Conservation (phyloP, 768 basidiomycete species). For the Leccinellum rugosiceps region DNA sequence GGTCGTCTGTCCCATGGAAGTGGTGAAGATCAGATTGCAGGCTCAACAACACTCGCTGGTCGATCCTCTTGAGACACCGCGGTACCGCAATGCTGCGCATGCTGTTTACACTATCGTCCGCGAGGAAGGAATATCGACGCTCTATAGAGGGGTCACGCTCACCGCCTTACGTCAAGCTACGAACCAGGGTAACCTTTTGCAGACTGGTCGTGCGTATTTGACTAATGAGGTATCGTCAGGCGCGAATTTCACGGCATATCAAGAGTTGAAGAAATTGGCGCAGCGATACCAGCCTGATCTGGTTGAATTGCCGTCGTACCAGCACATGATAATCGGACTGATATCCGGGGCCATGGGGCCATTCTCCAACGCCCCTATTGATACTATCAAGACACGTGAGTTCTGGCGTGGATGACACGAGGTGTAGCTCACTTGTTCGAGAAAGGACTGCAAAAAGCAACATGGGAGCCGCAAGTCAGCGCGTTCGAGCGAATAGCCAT, state of each 20-base stretch:
- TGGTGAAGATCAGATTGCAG: constrained; percentile 97
- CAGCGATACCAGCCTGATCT: constrained; percentile 76
- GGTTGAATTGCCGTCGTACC: constrained; percentile 83
- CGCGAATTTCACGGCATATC: constrained; percentile 97
- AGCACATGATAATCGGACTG: constrained; percentile 92
- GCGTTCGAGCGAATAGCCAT: constrained; percentile 75
- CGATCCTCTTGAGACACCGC: constrained; percentile 89
- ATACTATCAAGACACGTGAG: constrained; percentile 92
- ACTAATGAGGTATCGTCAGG: constrained; percentile 42
- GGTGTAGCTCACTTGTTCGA: neutral
- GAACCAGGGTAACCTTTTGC: constrained; percentile 71
- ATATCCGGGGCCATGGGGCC: constrained; percentile 98
- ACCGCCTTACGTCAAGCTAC: constrained; percentile 96
- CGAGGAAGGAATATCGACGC: constrained; percentile 81
- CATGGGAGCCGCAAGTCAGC: constrained; percentile 66
- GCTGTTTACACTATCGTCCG: constrained; percentile 92
- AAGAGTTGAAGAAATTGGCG: constrained; percentile 88
- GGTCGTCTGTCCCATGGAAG: constrained; percentile 99
- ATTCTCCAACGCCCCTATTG: constrained; percentile 95
- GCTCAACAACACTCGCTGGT: constrained; percentile 97
- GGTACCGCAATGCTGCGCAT: constrained; percentile 96
- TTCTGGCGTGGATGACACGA: neutral
- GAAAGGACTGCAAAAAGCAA: constrained; percentile 81
- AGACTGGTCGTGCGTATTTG: constrained; percentile 5
- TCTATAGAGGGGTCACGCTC: constrained; percentile 91